A percentile compares a stretch with the other conserved stretches of the same genome.
Evolutionary conservation across 1,139 yeast genomes (phyloP).

Genomic region (Sugiyamaella xylanicola): DNA sequence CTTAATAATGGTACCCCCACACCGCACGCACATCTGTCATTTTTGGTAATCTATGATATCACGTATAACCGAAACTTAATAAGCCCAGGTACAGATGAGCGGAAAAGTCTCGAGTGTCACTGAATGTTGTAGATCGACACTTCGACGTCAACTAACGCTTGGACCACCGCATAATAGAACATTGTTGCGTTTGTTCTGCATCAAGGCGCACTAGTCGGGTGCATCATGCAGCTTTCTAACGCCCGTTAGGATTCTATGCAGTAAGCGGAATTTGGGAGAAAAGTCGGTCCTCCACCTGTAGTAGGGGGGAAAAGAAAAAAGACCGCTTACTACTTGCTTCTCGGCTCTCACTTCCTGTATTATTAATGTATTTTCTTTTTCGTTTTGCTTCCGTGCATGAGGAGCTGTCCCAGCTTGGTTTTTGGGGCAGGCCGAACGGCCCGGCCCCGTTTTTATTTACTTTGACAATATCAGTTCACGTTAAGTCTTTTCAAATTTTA

Average conservation of each 20-base stretch:
- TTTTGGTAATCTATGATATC: neutral
- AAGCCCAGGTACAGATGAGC: neutral
- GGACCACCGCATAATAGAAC: neutral
- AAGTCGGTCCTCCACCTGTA: neutral
- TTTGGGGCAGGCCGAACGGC: no score
- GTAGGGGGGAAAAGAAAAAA: neutral
- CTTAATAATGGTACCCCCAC: no score
- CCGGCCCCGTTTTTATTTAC: no score
- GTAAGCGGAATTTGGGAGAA: neutral
- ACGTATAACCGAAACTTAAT: neutral
- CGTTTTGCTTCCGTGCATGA: no score
- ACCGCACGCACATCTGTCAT: neutral
- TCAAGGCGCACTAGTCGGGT: neutral
- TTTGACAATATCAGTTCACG: no score
- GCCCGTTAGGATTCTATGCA: neutral
- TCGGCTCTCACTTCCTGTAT: no score
- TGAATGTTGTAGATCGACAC: neutral
- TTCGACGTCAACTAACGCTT: neutral
- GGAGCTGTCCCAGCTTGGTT: no score
- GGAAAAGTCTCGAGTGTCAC: neutral
- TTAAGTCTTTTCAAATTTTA: no score
- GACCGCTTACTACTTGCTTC: no score
- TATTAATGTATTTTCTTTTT: no score
- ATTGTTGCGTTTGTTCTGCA: neutral
- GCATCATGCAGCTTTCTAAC: neutral